Percentiles rank a stretch among this genome's conserved stretches.
phyloP scores from a whole-genome alignment of 2,329 filamentous ascomycete genomes.

The Calycina herbarum region DNA sequence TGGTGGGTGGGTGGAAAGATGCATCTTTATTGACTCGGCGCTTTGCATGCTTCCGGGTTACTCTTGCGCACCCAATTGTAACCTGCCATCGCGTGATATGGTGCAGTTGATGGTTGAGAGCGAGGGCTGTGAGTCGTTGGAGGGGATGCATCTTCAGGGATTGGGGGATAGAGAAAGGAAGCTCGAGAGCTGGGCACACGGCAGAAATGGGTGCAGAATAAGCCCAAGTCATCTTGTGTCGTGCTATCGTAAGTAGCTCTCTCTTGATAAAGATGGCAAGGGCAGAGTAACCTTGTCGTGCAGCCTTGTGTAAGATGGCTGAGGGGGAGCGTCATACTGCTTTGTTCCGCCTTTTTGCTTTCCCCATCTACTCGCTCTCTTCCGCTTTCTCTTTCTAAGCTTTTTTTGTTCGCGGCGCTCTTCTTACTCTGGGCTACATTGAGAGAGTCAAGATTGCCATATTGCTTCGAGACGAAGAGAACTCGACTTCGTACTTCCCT shows the following conservation, averaged over 20 bases:
- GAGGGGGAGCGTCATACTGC: conserved; percentile 1
- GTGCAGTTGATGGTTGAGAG: neutral
- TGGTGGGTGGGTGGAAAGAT: neutral
- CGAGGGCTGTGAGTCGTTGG: neutral
- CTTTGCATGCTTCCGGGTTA: neutral
- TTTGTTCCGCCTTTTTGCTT: conserved; percentile 1
- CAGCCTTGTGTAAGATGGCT: neutral
- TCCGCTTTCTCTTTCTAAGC: neutral
- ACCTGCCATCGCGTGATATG: neutral
- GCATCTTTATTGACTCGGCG: neutral
- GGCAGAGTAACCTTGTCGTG: neutral
- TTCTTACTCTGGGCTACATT: neutral
- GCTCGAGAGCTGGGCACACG: neutral
- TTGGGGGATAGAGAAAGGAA: neutral
- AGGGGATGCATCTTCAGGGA: neutral
- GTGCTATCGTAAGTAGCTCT: neutral
- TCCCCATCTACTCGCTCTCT: conserved; percentile 1
- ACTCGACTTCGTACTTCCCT: neutral
- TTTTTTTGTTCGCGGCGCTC: neutral
- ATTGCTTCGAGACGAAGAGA: neutral
- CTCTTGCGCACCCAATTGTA: neutral
- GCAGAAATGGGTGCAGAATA: neutral
- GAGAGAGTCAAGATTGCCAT: neutral
- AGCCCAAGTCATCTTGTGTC: no score
- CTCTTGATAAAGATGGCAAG: neutral